These are phyloP conservation scores for Carex scoparia DNA, from an alignment of 176 grass and related monocot genomes.

Conservation along the genomic window DNA sequence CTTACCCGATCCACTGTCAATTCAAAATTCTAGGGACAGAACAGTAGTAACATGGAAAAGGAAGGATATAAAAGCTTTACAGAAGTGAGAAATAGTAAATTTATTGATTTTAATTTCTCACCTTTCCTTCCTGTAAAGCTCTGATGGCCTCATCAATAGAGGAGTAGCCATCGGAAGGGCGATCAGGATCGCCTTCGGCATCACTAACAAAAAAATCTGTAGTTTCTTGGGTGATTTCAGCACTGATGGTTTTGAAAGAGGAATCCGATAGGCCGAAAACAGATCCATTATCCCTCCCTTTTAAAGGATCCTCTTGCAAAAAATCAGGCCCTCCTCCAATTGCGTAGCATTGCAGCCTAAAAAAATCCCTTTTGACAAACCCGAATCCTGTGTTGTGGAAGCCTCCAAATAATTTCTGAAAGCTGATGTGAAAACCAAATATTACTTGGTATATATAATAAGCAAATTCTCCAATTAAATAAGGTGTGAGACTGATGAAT, in stretches of 20 bases:
- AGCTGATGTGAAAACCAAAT: constrained; percentile 32
- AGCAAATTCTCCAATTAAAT: not conserved
- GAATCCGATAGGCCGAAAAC: constrained; percentile 30
- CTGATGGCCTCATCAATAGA: constrained; percentile 67
- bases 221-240: constrained; percentile 86
- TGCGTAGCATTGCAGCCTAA: constrained; percentile 52
- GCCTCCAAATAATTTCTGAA: constrained; percentile 39
- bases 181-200: constrained; percentile 69
- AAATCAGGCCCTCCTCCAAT: constrained; percentile 29
- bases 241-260: constrained; percentile 61
- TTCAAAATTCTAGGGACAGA: too few relatives aligned
- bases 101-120: constrained; percentile 1
- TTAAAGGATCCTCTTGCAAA: constrained; percentile 35
- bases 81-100: not conserved
- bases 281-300: constrained; percentile 54
- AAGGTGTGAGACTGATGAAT: not conserved
- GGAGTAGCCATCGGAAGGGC: constrained; percentile 67
- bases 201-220: constrained; percentile 80
- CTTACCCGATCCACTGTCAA: too few relatives aligned
- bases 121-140: constrained; percentile 63
- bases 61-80: too few relatives aligned
- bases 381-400: constrained; percentile 46
- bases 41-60: too few relatives aligned
- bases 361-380: constrained; percentile 44
- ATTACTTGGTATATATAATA: not conserved